Conservation (phyloP, 257 asterid genomes). For the Capsicum pubescens region DNA sequence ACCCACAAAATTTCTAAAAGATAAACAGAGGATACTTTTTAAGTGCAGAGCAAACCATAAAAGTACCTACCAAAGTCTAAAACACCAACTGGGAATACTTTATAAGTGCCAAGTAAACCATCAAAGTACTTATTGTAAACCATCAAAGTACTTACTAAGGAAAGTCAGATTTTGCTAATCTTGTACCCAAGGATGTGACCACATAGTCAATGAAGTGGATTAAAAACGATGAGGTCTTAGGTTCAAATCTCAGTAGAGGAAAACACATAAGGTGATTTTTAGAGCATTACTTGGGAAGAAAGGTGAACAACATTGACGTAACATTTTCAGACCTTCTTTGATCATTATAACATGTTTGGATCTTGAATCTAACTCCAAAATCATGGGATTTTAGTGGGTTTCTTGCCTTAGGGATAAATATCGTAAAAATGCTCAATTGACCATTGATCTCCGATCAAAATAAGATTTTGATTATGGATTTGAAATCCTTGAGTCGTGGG, state of each 20-base stretch:
- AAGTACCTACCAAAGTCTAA: background rate
- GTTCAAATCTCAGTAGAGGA: background rate
- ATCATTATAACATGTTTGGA: background rate
- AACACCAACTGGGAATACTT: background rate
- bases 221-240: background rate
- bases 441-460: background rate
- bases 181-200: background rate
- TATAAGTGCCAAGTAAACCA: background rate
- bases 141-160: background rate
- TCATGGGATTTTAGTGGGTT: background rate
- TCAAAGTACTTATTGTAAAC: background rate
- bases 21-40: constrained; percentile 5
- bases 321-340: background rate
- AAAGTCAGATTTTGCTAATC: background rate
- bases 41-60: constrained; percentile 9
- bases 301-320: background rate
- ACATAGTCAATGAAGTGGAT: background rate
- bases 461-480: constrained; percentile 5
- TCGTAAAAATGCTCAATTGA: background rate
- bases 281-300: background rate
- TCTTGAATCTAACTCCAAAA: background rate
- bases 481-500: background rate
- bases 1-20: background rate
- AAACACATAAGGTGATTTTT: constrained; percentile 10
- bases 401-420: background rate